Conservation (phyloP, 2,329 filamentous ascomycete species). For the Exophiala dermatitidis region DNA sequence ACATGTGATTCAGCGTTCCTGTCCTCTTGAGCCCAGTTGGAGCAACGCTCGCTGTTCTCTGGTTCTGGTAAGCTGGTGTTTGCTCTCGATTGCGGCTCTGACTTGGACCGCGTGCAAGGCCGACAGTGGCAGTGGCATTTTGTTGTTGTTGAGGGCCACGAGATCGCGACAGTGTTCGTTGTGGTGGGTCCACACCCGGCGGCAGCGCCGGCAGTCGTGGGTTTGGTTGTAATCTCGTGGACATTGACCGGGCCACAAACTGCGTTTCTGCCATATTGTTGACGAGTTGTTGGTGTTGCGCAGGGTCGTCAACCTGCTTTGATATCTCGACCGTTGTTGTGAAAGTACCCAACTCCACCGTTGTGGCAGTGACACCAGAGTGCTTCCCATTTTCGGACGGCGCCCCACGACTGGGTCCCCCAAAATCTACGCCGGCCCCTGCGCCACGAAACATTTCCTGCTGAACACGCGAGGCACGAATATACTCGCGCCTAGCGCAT, state of each 20-base stretch:
- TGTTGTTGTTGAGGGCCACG: background rate
- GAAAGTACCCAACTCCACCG: conserved; percentile 3
- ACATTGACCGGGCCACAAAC: too few relatives aligned
- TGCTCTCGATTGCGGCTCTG: too few relatives aligned
- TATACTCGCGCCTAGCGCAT: conserved; percentile 19
- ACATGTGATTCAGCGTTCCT: conserved; percentile 21
- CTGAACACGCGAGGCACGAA: conserved; percentile 10
- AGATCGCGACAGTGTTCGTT: conserved; percentile 21
- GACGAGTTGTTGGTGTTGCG: too few relatives aligned
- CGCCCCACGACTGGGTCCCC: conserved; percentile 4
- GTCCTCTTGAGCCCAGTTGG: conserved; percentile 12
- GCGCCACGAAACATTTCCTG: conserved; percentile 4
- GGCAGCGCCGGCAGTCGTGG: background rate
- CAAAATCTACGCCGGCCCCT: conserved; percentile 17
- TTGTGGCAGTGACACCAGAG: background rate
- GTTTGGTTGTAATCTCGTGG: too few relatives aligned
- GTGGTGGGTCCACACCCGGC: background rate
- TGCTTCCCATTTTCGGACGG: background rate
- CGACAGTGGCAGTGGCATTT: too few relatives aligned
- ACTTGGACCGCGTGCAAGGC: too few relatives aligned
- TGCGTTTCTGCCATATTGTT: too few relatives aligned
- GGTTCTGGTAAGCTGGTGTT: too few relatives aligned
- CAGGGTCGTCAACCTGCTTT: too few relatives aligned
- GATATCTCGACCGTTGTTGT: background rate
- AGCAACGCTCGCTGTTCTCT: too few relatives aligned